phyloP scores from a whole-genome alignment of 495 filamentous ascomycete genomes.

The Daldinia caldariorum region DNA sequence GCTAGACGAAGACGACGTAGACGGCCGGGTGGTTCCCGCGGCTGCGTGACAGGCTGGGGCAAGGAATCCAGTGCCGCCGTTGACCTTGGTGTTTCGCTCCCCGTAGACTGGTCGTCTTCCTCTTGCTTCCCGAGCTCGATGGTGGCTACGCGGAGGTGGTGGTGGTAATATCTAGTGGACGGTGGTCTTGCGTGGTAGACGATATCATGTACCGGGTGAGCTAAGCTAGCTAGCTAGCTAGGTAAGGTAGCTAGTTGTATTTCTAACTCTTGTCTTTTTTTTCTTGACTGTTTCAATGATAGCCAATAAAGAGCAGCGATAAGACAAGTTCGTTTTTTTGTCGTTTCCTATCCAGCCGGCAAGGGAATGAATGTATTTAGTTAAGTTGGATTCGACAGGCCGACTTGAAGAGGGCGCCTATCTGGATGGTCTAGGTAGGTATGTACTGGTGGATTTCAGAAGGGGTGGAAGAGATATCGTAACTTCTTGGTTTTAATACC shows the following conservation, averaged over 20 bases:
- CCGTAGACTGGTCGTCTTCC: slow-evolving; percentile 11
- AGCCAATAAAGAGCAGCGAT: neutral
- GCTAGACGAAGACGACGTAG: neutral
- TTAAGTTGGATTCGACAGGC: slow-evolving; percentile 11
- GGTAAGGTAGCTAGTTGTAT: neutral
- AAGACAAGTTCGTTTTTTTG: neutral
- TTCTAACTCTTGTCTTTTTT: neutral
- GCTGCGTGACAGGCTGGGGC: neutral
- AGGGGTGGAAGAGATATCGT: neutral
- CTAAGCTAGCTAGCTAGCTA: neutral
- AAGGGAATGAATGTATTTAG: slow-evolving; percentile 36
- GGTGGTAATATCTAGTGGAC: too few species aligned
- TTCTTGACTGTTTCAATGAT: neutral
- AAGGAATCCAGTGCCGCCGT: neutral
- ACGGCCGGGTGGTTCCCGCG: neutral
- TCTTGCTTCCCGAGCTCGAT: slow-evolving; percentile 31
- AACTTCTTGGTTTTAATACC: neutral
- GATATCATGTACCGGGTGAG: too few species aligned
- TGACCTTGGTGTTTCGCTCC: neutral
- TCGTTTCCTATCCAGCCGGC: slow-evolving; percentile 1
- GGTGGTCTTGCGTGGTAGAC: too few species aligned
- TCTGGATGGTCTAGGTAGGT: slow-evolving; percentile 4
- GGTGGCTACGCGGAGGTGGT: neutral
- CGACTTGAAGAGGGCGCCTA: neutral
- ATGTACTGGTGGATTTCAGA: neutral